Evolutionary conservation across 164 flowering plant genomes (phyloP), one percentile per base, ranked within the genome.

Genomic region (Vitis vinifera): DNA sequence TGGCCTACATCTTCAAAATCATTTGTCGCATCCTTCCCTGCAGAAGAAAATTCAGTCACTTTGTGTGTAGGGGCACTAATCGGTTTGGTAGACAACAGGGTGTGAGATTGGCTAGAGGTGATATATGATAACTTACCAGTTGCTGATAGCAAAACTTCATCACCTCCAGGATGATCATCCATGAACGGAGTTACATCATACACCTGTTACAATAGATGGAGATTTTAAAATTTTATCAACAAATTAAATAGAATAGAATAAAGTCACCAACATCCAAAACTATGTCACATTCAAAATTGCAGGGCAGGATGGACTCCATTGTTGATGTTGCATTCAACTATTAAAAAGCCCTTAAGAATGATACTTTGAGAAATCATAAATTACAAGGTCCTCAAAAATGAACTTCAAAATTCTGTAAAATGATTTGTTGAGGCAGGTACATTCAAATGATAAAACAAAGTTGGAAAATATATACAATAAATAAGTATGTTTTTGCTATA

Each of bases 101-200:
- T 23, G 27, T 23, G 27, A 23, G 27, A 23, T 23, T 37, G 7
- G 44, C 44, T 37, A 37, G 44, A 37, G 44, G n/a, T 8, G 13
- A 62, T 13, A 1, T 14, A 51, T 27, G 49, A 47, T 17, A 37
- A 13, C 44, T 71, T 81, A 93, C 98, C 97, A 48, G 93, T 91
- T 47, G 93, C 84, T 31, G 97, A 75, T 17, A 93, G 75, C 77
- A 93, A 71, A 63, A 93, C 94, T 75, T 93, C 98, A 70, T 86
- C 91, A 13, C 98, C 97, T 64, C 98, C 97, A n/a, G 98, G 98
- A 77, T 93, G 98, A 74, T 93, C 95, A 44, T 91, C 92, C 95
- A 93, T 91, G 78, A 91, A 93, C 48, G 88, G 73, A 15, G 95
- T 86, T 44, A 93, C 92, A 83, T 93, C 95, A 78, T 91, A 93